phyloP scores from a whole-genome alignment of 208 protist genomes.

The Porcisia hertigi region DNA sequence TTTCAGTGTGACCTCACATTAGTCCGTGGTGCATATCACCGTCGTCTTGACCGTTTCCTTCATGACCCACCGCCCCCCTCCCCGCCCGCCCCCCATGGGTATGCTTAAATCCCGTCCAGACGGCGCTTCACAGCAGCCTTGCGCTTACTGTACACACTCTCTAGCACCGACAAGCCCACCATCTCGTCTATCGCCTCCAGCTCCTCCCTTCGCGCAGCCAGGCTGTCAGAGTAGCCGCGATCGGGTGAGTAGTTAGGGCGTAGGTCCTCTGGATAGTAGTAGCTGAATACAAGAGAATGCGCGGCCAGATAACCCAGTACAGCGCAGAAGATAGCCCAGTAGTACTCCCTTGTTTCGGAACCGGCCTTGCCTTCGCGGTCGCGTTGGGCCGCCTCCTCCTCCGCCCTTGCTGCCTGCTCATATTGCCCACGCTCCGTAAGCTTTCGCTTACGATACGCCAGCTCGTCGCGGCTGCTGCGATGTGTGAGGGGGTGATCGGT shows the following conservation, averaged over 20 bases:
- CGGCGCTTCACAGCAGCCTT: conserved; percentile 56
- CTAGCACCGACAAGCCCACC: conserved; percentile 76
- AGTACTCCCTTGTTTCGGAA: conserved; percentile 80
- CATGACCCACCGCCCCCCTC: background rate
- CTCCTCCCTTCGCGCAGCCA: conserved; percentile 60
- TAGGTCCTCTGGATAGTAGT: conserved; percentile 84
- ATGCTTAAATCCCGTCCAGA: conserved; percentile 16
- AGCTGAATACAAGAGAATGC: conserved; percentile 77
- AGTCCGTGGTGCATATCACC: background rate
- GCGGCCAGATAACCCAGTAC: conserved; percentile 80
- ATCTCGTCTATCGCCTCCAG: conserved; percentile 79
- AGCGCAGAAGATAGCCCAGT: conserved; percentile 74
- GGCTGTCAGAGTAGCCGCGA: conserved; percentile 83
- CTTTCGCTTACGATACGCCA: conserved; percentile 82
- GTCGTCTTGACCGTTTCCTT: background rate
- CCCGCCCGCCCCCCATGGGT: background rate
- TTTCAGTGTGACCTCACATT: background rate
- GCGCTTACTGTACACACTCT: conserved; percentile 79
- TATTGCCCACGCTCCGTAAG: conserved; percentile 85
- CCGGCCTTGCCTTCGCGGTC: conserved; percentile 68
- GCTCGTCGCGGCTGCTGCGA: conserved; percentile 77
- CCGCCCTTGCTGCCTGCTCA: conserved; percentile 69
- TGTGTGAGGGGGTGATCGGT: conserved; percentile 85
- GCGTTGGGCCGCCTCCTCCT: conserved; percentile 70
- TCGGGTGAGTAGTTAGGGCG: conserved; percentile 78